A percentile compares a stretch with the other conserved stretches of the same genome.
Evolutionary conservation across 164 flowering plant species (phyloP).

Genomic region (Vitis riparia): DNA sequence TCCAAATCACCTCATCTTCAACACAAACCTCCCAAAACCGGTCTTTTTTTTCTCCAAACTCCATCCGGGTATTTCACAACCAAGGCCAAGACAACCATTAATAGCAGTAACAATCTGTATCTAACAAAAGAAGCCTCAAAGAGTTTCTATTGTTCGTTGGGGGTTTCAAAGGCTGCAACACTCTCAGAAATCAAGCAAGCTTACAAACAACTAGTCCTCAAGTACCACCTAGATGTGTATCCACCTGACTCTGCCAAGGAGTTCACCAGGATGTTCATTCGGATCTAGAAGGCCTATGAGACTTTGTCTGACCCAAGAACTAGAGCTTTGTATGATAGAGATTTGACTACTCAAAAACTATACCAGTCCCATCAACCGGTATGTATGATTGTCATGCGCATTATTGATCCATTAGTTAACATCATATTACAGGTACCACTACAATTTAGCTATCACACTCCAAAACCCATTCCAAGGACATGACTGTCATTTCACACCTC

Average conservation of each 20-base stretch:
- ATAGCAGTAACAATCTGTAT: no score
- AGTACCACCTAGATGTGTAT: slow-evolving; percentile 24
- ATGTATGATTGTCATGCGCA: no score
- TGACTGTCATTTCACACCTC: no score
- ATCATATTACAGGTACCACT: no score
- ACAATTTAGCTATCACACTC: no score
- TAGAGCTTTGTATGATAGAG: slow-evolving; percentile 14
- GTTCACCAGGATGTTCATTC: slow-evolving; percentile 16
- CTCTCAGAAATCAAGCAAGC: slow-evolving; percentile 20
- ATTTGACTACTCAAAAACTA: slow-evolving; percentile 30
- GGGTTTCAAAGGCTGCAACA: slow-evolving; percentile 8
- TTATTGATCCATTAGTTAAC: no score
- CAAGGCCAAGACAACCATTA: no score
- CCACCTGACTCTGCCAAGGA: slow-evolving; percentile 11
- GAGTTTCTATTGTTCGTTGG: slow-evolving; percentile 19
- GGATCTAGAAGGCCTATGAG: slow-evolving; percentile 21
- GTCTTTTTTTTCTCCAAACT: no score
- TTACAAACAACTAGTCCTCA: slow-evolving; percentile 14
- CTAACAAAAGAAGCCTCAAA: neutral
- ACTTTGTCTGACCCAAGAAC: slow-evolving; percentile 19
- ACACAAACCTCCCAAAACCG: no score
- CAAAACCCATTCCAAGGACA: no score
- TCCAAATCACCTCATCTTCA: no score
- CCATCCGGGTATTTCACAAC: no score
- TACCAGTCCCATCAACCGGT: neutral